A percentile compares a stretch with the other conserved stretches of the same genome.
phyloP scores from a whole-genome alignment of 306 rosid genomes.

The Prunus mira region DNA sequence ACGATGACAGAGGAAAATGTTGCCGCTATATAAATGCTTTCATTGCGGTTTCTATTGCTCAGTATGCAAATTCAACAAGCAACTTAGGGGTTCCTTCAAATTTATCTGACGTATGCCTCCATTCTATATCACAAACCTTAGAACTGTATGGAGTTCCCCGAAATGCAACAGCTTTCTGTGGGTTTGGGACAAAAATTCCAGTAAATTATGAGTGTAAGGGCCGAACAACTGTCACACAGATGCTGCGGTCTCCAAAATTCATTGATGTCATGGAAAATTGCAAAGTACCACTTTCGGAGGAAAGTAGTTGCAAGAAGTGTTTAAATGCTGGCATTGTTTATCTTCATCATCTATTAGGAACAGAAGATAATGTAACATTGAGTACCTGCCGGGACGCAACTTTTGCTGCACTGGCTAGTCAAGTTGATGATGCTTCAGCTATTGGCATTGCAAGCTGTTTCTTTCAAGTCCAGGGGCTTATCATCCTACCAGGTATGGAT shows the following conservation, averaged over 20 bases:
- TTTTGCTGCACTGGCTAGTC: conserved; percentile 80
- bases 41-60: conserved; percentile 76
- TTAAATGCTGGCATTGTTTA: conserved; percentile 70
- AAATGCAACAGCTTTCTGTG: conserved; percentile 78
- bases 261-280: conserved; percentile 57
- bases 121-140: conserved; percentile 64
- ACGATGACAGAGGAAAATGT: conserved; percentile 71
- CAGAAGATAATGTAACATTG: conserved; percentile 65
- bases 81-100: conserved; percentile 70
- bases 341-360: conserved; percentile 68
- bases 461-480: conserved; percentile 85
- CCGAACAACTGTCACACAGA: conserved; percentile 65
- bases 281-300: conserved; percentile 60
- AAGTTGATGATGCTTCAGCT: conserved; percentile 53
- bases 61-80: conserved; percentile 72
- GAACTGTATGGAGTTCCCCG: conserved; percentile 66
- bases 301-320: conserved; percentile 71
- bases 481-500: conserved; percentile 50
- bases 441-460: conserved; percentile 82
- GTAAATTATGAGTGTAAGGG: conserved; percentile 87
- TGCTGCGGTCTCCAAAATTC: conserved; percentile 83
- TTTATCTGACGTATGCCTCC: conserved; percentile 62
- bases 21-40: conserved; percentile 93
- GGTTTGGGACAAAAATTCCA: conserved; percentile 79
- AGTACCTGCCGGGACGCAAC: conserved; percentile 94